phyloP scores from a whole-genome alignment of 345 rosid genomes.

The Lumnitzera littorea region DNA sequence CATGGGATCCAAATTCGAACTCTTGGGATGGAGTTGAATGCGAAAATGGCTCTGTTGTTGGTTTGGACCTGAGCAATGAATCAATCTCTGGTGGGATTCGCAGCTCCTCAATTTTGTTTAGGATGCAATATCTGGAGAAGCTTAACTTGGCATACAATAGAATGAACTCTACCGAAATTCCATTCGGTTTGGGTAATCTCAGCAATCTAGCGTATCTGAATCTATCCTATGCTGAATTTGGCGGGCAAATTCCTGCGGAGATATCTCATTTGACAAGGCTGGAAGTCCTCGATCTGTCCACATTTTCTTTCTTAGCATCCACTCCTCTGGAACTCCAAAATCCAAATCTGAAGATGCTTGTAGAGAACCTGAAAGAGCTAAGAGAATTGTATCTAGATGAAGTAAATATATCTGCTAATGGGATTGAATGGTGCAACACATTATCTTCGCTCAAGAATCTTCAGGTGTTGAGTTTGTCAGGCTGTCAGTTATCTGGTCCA shows the following conservation, averaged over 20 bases:
- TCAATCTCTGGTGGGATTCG: constrained; percentile 24
- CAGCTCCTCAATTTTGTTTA: constrained; percentile 25
- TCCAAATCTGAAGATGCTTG: constrained; percentile 20
- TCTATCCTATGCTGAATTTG: constrained; percentile 23
- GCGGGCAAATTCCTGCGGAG: constrained; percentile 26
- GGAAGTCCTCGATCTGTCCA: constrained; percentile 40
- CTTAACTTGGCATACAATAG: constrained; percentile 35
- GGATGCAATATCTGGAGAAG: constrained; percentile 24
- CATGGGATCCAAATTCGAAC: constrained; percentile 18
- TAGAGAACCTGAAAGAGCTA: constrained; percentile 17
- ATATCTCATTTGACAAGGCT: constrained; percentile 28
- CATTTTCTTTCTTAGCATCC: background rate
- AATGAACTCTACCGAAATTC: constrained; percentile 18
- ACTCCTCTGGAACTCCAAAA: constrained; percentile 16
- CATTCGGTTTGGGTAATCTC: constrained; percentile 23
- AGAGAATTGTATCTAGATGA: constrained; percentile 24
- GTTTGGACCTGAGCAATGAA: constrained; percentile 32
- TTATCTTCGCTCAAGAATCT: constrained; percentile 10
- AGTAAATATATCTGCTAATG: constrained; percentile 9
- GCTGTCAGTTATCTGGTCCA: constrained; percentile 27
- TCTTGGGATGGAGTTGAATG: constrained; percentile 39
- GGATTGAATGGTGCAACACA: constrained; percentile 24
- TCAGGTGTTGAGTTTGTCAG: constrained; percentile 19
- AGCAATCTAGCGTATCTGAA: constrained; percentile 22
- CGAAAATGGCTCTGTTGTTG: constrained; percentile 19